phyloP scores from a whole-genome alignment of 164 flowering plant species.

The Aristolochia californica region DNA sequence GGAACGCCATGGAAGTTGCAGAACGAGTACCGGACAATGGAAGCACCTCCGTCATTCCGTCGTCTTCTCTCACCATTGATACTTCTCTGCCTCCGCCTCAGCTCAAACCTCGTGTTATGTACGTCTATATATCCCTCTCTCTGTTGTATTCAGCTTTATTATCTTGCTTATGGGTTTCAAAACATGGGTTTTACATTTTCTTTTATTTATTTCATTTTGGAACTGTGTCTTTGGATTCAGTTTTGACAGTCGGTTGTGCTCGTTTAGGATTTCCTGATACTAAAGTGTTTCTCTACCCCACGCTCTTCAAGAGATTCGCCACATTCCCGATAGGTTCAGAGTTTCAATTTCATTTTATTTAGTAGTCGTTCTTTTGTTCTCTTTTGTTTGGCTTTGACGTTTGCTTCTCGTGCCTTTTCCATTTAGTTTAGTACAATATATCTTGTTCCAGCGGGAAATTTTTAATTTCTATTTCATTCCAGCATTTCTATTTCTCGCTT shows the following conservation, averaged over 20 bases:
- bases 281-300: too few species aligned
- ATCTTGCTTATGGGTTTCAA: background rate
- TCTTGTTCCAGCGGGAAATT: too few species aligned
- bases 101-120: conserved; percentile 59
- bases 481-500: too few species aligned
- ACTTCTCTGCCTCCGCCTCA: conserved; percentile 47
- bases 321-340: background rate
- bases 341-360: too few species aligned
- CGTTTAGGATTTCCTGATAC: background rate
- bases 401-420: too few species aligned
- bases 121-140: conserved; percentile 9
- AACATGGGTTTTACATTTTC: background rate
- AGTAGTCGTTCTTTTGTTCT: too few species aligned
- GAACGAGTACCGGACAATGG: conserved; percentile 18
- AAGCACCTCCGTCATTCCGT: conserved; percentile 21
- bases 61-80: conserved; percentile 47
- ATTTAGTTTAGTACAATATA: background rate
- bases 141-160: background rate
- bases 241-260: background rate
- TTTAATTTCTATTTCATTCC: too few species aligned
- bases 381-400: too few species aligned
- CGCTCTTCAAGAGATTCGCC: too few species aligned
- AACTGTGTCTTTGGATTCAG: background rate
- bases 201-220: background rate
- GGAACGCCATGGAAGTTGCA: conserved; percentile 46